Conservation (phyloP, 176 grass and related monocot species). For the Alopecurus myosuroides region DNA sequence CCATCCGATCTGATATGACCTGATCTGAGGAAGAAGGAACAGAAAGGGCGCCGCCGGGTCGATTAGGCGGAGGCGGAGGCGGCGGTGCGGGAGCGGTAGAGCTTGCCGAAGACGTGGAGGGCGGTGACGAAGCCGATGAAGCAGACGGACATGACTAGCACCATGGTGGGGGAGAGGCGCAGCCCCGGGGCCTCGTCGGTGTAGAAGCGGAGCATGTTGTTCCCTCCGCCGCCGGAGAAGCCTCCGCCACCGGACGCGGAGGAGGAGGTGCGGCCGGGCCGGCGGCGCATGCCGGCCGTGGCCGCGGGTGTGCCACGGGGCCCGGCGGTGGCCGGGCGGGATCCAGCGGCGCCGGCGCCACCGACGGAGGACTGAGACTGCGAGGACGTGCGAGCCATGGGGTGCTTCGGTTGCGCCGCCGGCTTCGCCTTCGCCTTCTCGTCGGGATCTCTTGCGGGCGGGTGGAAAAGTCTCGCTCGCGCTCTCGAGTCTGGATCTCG, state of each 20-base stretch:
- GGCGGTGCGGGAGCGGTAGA: slow-evolving; percentile 72
- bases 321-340: slow-evolving; percentile 48
- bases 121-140: slow-evolving; percentile 71
- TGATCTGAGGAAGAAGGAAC: neutral
- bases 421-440: neutral
- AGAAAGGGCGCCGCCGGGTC: neutral
- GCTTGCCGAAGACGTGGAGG: slow-evolving; percentile 77
- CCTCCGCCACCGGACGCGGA: slow-evolving; percentile 1
- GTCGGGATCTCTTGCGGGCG: neutral
- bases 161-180: slow-evolving; percentile 67
- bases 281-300: slow-evolving; percentile 57
- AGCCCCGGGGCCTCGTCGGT: slow-evolving; percentile 74
- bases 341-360: slow-evolving; percentile 14
- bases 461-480: neutral
- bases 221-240: slow-evolving; percentile 42
- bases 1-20: neutral
- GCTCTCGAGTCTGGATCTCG: slow-evolving; percentile 14
- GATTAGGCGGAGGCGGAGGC: slow-evolving; percentile 46
- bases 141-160: slow-evolving; percentile 59
- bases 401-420: neutral
- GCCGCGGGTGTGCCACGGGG: slow-evolving; percentile 68
- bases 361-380: slow-evolving; percentile 72
- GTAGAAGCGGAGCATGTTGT: slow-evolving; percentile 92
- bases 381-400: slow-evolving; percentile 65
- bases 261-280: slow-evolving; percentile 18